phyloP scores from a whole-genome alignment of 2,329 filamentous ascomycete species.

The Aspergillus neoniger region DNA sequence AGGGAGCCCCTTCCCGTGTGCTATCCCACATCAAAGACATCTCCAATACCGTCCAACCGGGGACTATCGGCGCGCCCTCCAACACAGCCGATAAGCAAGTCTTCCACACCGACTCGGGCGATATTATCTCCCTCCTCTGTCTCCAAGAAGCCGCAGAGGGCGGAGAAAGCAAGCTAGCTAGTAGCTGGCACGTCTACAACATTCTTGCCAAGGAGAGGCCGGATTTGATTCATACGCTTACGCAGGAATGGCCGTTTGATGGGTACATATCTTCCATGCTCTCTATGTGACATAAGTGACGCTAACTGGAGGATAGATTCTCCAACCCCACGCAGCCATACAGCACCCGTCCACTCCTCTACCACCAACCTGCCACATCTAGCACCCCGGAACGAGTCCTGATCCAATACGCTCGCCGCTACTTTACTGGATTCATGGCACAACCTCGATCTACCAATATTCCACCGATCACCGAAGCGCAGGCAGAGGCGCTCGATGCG shows the following conservation, averaged over 20 bases:
- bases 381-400: slow-evolving; percentile 55
- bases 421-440: slow-evolving; percentile 55
- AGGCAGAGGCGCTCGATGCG: slow-evolving; percentile 56
- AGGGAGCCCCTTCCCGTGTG: slow-evolving; percentile 49
- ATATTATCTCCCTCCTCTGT: slow-evolving; percentile 55
- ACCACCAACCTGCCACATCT: slow-evolving; percentile 54
- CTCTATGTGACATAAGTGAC: rapidly evolving
- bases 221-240: slow-evolving; percentile 55
- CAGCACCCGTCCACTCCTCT: slow-evolving; percentile 42
- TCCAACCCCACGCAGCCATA: slow-evolving; percentile 52
- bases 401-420: slow-evolving; percentile 62
- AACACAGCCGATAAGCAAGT: slow-evolving; percentile 48
- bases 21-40: slow-evolving; percentile 67
- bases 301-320: slow-evolving; percentile 46
- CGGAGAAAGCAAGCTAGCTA: slow-evolving; percentile 56
- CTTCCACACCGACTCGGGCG: slow-evolving; percentile 60
- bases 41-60: slow-evolving; percentile 26
- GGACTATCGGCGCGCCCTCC: slow-evolving; percentile 45
- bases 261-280: slow-evolving; percentile 35
- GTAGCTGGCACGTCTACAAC: slow-evolving; percentile 58
- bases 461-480: slow-evolving; percentile 54
- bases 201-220: slow-evolving; percentile 55
- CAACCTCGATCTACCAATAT: slow-evolving; percentile 46
- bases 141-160: slow-evolving; percentile 51
- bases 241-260: slow-evolving; percentile 53